Evolutionary conservation across 129 eudicot species (phyloP), one percentile per base, ranked within the genome.

Genomic region (Tagetes erecta): DNA sequence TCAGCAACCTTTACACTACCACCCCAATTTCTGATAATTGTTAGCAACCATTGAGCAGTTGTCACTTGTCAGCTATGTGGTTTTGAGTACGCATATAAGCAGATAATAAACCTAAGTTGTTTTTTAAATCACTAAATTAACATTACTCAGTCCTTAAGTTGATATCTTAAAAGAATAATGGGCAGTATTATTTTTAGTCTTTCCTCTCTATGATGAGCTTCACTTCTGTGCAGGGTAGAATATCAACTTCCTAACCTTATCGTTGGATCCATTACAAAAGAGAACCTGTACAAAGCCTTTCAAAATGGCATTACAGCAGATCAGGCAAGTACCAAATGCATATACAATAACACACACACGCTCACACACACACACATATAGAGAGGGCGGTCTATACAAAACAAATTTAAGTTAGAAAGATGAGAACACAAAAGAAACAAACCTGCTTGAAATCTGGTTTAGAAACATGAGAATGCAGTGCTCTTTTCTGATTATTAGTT

Each of bases 181-280:
- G 34, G 50, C 42, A 14, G 62, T 74, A 37, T 37, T 12, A 74
- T 63, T 36, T 27, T 31, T 56, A 34, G 73, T 73, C 20, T 56
- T 30, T 10, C 41, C 33, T 50, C 20, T 38, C 56, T 49, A 3
- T 38, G 47, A 65, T 44, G 20, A 60, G 44, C 31, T 42, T 66
- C 8, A 38, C 47, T 12, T 60, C 45, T 72, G 36, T 81, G 71
- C 96, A 93, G 98, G 87, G 73, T 94, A 58, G 98, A 94, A 72
- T 94, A 94, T 80, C 97, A 90, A 80, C 97, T 94, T 47, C 98
- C 98, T 6, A 94, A 94, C 78, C 97, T 94, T 73, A 85, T 94
- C 73, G 98, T 94, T 60, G 92, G 86, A 13, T 84, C 96, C 36
- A 90, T 94, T 58, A 90, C 83, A 53, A 94, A 94, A 87, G 98